These are phyloP conservation scores for Canna indica DNA, from an alignment of 176 grass and related monocot genomes.

Conservation along the genomic window DNA sequence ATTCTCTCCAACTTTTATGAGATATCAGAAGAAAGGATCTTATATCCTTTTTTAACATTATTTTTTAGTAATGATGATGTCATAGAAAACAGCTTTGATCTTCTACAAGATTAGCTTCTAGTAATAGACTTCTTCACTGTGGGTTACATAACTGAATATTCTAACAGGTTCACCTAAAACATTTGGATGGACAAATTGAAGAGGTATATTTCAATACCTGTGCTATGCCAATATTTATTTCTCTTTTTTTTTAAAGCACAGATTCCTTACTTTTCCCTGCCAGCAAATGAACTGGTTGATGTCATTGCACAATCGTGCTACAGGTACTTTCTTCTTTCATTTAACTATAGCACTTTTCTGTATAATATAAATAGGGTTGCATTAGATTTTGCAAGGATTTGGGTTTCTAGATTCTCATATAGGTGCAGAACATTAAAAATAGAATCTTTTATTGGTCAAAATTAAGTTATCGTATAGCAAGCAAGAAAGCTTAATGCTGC, in stretches of 20 bases:
- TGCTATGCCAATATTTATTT: too few species aligned
- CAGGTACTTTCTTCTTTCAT: constrained; percentile 40
- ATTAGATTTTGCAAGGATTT: neutral
- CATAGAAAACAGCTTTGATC: neutral
- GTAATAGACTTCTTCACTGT: neutral
- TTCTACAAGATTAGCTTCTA: neutral
- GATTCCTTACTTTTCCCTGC: constrained; percentile 94
- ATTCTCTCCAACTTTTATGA: neutral
- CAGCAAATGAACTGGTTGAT: constrained; percentile 93
- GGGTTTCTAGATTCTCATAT: neutral
- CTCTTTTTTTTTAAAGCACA: constrained; percentile 39
- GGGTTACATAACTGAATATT: constrained; percentile 2
- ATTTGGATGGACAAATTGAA: constrained; percentile 93
- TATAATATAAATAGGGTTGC: too few species aligned
- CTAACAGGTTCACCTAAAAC: constrained; percentile 88
- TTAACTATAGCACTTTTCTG: too few species aligned
- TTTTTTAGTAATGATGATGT: neutral
- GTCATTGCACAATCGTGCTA: constrained; percentile 97
- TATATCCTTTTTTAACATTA: too few species aligned
- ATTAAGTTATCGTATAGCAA: neutral
- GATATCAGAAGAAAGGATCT: neutral
- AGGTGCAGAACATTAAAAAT: neutral
- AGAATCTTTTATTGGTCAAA: neutral
- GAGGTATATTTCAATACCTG: constrained; percentile 44
- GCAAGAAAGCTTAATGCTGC: neutral